phyloP scores from a whole-genome alignment of 495 filamentous ascomycete genomes.

The Xylaria grammica region DNA sequence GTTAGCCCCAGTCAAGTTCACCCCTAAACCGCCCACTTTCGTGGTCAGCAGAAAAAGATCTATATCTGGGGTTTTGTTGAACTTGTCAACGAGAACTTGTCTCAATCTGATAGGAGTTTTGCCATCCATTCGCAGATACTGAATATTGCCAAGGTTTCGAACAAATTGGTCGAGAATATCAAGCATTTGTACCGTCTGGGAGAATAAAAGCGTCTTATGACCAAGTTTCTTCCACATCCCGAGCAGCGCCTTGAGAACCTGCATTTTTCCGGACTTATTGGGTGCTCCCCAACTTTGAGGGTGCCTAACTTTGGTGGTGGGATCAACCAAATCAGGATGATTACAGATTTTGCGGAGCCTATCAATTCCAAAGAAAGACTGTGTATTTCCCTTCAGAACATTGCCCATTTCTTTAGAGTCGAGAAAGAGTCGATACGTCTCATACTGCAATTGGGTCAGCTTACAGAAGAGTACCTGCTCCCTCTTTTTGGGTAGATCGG shows the following conservation, averaged over 20 bases:
- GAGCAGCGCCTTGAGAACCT: slow-evolving; percentile 82
- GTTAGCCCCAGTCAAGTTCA: slow-evolving; percentile 93
- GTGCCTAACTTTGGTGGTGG: slow-evolving; percentile 59
- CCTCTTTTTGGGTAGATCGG: slow-evolving; percentile 91
- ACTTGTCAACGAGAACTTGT: slow-evolving; percentile 84
- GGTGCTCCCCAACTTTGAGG: slow-evolving; percentile 74
- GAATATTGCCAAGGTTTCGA: slow-evolving; percentile 66
- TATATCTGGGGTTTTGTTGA: slow-evolving; percentile 79
- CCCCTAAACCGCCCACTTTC: slow-evolving; percentile 89
- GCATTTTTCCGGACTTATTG: slow-evolving; percentile 90
- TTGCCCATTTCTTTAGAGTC: slow-evolving; percentile 78
- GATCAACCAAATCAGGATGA: slow-evolving; percentile 85
- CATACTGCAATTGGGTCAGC: slow-evolving; percentile 75
- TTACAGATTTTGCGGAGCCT: slow-evolving; percentile 96
- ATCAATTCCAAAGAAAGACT: slow-evolving; percentile 86
- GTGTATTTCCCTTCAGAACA: slow-evolving; percentile 73
- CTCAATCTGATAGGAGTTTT: slow-evolving; percentile 81
- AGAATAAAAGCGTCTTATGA: slow-evolving; percentile 90
- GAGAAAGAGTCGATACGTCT: slow-evolving; percentile 81
- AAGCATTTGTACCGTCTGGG: slow-evolving; percentile 89
- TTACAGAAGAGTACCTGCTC: slow-evolving; percentile 97
- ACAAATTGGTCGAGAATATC: slow-evolving; percentile 89
- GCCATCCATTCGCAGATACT: slow-evolving; percentile 91
- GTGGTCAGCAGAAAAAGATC: slow-evolving; percentile 94
- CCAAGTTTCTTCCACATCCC: slow-evolving; percentile 84